Percentiles rank a stretch among this genome's conserved stretches.
Conservation (phyloP, 2,329 filamentous ascomycete species). For the Cytospora paraplurivora region DNA sequence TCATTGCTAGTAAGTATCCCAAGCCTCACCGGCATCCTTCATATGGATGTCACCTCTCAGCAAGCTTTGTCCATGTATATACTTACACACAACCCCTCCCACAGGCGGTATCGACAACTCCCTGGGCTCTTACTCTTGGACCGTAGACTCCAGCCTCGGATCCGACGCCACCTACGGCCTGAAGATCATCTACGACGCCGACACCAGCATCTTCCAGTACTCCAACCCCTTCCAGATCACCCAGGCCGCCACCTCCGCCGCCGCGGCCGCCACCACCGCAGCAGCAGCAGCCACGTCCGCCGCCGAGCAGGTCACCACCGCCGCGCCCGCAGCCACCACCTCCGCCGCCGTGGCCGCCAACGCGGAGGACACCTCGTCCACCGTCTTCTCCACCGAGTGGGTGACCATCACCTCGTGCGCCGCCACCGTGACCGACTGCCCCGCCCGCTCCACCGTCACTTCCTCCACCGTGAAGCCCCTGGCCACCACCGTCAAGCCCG, state of each 20-base stretch:
- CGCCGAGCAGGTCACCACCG: slow-evolving; percentile 25
- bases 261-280: slow-evolving; percentile 32
- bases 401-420: slow-evolving; percentile 64
- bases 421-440: slow-evolving; percentile 56
- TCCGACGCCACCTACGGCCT: slow-evolving; percentile 58
- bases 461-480: slow-evolving; percentile 37
- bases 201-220: slow-evolving; percentile 57
- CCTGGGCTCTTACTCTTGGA: slow-evolving; percentile 53
- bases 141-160: slow-evolving; percentile 50
- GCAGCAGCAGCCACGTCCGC: not conserved
- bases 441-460: slow-evolving; percentile 38
- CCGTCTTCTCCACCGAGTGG: slow-evolving; percentile 60
- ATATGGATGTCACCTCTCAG: too few relatives aligned
- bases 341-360: slow-evolving; percentile 45
- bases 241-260: slow-evolving; percentile 32
- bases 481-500: slow-evolving; percentile 39
- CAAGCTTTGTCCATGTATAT: not conserved
- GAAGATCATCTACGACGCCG: slow-evolving; percentile 50
- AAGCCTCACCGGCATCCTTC: too few relatives aligned
- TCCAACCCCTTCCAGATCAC: slow-evolving; percentile 62
- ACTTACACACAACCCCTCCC: not conserved
- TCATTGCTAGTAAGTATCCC: slow-evolving; percentile 56
- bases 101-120: slow-evolving; percentile 52
- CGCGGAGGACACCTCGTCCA: slow-evolving; percentile 35
- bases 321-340: slow-evolving; percentile 44